phyloP scores from a whole-genome alignment of 2,329 filamentous ascomycete genomes.

The Aspergillus chevalieri region DNA sequence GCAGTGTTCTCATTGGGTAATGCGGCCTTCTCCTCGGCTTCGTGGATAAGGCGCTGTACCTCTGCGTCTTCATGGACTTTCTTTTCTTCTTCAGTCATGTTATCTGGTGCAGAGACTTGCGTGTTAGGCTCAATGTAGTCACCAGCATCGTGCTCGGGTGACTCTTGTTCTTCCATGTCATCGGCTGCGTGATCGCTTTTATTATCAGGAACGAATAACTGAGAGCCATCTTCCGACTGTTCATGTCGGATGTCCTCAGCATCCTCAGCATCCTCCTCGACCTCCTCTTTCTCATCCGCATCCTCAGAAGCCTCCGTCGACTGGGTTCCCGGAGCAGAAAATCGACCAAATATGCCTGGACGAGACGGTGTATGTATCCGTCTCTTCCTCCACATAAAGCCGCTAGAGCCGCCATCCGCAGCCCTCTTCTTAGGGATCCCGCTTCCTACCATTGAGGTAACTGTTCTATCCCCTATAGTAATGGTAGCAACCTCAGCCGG shows the following conservation, averaged over 20 bases:
- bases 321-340: constrained; percentile 51
- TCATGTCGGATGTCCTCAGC: constrained; percentile 15
- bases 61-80: constrained; percentile 42
- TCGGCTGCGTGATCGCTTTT: constrained; percentile 11
- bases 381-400: constrained; percentile 31
- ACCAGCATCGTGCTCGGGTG: constrained; percentile 1
- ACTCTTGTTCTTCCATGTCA: constrained; percentile 13
- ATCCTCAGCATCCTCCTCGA: constrained; percentile 18
- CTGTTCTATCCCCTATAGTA: constrained; percentile 63
- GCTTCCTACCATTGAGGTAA: constrained; percentile 60
- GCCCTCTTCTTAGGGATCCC: constrained; percentile 36
- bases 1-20: constrained; percentile 40
- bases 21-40: constrained; percentile 39
- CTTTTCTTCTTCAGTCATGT: constrained; percentile 52
- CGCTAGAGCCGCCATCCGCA: constrained; percentile 19
- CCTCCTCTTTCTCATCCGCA: constrained; percentile 22
- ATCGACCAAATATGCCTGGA: constrained; percentile 42
- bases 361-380: constrained; percentile 32
- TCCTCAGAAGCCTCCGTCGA: constrained; percentile 12
- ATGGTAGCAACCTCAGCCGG: constrained; percentile 65
- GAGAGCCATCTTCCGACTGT: constrained; percentile 9
- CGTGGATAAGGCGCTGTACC: constrained; percentile 41
- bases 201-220: constrained; percentile 5
- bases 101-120: constrained; percentile 15
- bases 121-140: constrained; percentile 1